Base-by-base conservation (phyloP, 768 basidiomycete genomes). In the Dioszegia hungarica region DNA sequence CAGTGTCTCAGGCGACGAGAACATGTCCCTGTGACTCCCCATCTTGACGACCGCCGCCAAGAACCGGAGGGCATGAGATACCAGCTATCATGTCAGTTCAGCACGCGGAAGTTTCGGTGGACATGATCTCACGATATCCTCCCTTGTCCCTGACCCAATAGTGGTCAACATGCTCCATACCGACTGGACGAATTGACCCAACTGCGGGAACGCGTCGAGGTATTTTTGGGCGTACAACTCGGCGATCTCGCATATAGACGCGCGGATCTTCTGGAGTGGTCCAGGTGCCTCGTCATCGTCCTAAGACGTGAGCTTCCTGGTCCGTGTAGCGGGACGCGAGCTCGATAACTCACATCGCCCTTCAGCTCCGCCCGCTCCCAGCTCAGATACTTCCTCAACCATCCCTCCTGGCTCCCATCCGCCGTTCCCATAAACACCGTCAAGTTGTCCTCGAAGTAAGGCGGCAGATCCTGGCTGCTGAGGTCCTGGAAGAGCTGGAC, bases 401-500 rank as follows among this genome's bases (percentile, higher is more conserved):
- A 85, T 11, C 78, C 79, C 14, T 68, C 66, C 24, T 51, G 49
- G 19, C 54, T 55, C 12, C 67, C 63, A 1, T 88, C 88, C 2
- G 75, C 78, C 24, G 63, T 62, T 3, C 81, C 85, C 75, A 97
- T 95, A 74, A 94, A 95, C 59, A 87, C 83, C 19, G 81, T 79
- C 57, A 92, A 84, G 25, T 84, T 79, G 68, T 98, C 95, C 73
- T 99, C 95, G 66, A 99, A 86, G 62, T 85, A 87, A 14, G 91
- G 90, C 3, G 93, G 95, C 17, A 98, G 80, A 77, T 99, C 95
- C 62, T 98, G 94, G 64, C 88, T 89, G 1, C 88, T 91, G 62
- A 99, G 83, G 75, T 98, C 95, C 68, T 92, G 87, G 79, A 87
- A 98, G 24, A 98, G 83, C 33, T 93, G 88, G 17, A 88, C 80